These are phyloP conservation scores for Hansfordia pulvinata DNA, from an alignment of 2,329 filamentous ascomycete genomes.

Conservation along the genomic window DNA sequence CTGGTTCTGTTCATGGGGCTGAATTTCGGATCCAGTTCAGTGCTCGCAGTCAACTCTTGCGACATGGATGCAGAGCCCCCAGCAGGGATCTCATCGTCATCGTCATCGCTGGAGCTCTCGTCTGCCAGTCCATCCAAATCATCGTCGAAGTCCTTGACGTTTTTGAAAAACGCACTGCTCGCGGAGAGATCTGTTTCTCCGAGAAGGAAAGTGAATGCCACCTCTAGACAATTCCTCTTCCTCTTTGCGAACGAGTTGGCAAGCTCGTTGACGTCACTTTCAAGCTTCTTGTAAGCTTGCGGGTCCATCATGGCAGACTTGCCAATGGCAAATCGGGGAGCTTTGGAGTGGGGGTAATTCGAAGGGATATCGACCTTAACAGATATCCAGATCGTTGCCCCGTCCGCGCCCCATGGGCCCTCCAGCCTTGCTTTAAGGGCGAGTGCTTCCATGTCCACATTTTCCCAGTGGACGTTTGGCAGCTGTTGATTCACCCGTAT, in stretches of 20 bases:
- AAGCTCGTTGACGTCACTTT: slow-evolving; percentile 41
- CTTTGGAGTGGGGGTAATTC: slow-evolving; percentile 41
- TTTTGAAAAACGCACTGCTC: slow-evolving; percentile 48
- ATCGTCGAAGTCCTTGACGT: slow-evolving; percentile 49
- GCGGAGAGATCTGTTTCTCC: slow-evolving; percentile 48
- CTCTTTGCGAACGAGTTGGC: slow-evolving; percentile 39
- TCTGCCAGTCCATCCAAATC: slow-evolving; percentile 43
- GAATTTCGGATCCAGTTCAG: slow-evolving; percentile 38
- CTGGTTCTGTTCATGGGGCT: slow-evolving; percentile 35
- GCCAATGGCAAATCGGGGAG: slow-evolving; percentile 46
- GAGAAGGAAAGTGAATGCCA: slow-evolving; percentile 47
- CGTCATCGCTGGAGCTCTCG: slow-evolving; percentile 76
- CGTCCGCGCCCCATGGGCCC: slow-evolving; percentile 47
- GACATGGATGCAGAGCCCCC: slow-evolving; percentile 46
- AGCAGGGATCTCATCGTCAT: slow-evolving; percentile 45
- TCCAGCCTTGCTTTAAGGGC: slow-evolving; percentile 46
- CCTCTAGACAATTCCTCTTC: slow-evolving; percentile 48
- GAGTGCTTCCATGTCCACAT: slow-evolving; percentile 48
- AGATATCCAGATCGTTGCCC: slow-evolving; percentile 46
- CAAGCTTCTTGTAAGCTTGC: slow-evolving; percentile 36
- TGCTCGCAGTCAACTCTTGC: slow-evolving; percentile 42
- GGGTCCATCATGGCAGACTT: slow-evolving; percentile 49
- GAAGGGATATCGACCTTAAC: slow-evolving; percentile 46
- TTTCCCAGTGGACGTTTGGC: slow-evolving; percentile 50
- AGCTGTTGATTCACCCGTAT: slow-evolving; percentile 47